Evolutionary conservation across 2,329 filamentous ascomycete genomes (phyloP).

Genomic region (Colletotrichum nymphaeae): DNA sequence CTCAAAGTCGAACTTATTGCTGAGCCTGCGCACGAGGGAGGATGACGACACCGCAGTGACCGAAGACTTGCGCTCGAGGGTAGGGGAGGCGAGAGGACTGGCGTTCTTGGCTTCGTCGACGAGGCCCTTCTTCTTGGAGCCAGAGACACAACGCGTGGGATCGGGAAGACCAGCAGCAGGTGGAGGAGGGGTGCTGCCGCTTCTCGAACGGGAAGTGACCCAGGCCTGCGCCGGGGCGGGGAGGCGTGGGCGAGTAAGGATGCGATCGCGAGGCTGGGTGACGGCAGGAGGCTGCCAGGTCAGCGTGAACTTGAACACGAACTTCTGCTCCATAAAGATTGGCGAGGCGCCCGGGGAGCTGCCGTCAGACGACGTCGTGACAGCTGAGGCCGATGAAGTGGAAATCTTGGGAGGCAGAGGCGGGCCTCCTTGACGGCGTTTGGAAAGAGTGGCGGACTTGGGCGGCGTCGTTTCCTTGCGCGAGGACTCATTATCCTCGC

Average conservation of each 20-base stretch:
- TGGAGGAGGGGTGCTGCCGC: slow-evolving; percentile 51
- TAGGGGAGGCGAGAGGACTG: slow-evolving; percentile 48
- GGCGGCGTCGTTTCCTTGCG: slow-evolving; percentile 63
- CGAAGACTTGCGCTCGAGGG: slow-evolving; percentile 39
- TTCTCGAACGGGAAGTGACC: slow-evolving; percentile 57
- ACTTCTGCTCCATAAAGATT: slow-evolving; percentile 66
- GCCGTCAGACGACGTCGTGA: slow-evolving; percentile 57
- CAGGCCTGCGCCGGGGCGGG: slow-evolving; percentile 77
- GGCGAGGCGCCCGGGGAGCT: slow-evolving; percentile 68
- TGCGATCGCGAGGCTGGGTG: slow-evolving; percentile 67
- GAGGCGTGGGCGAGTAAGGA: slow-evolving; percentile 76
- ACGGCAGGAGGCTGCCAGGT: slow-evolving; percentile 69
- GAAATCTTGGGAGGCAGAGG: slow-evolving; percentile 51
- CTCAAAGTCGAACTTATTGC: slow-evolving; percentile 34
- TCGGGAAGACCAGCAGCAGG: slow-evolving; percentile 52
- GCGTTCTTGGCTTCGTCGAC: slow-evolving; percentile 65
- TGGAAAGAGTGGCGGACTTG: slow-evolving; percentile 41
- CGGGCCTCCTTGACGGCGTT: slow-evolving; percentile 38
- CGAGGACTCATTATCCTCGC: slow-evolving; percentile 60
- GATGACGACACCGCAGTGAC: slow-evolving; percentile 32
- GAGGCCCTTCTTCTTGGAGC: slow-evolving; percentile 56
- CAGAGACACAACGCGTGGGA: slow-evolving; percentile 60
- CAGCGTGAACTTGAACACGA: slow-evolving; percentile 80
- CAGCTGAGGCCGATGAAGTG: slow-evolving; percentile 39
- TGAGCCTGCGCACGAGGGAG: slow-evolving; percentile 30